phyloP scores from a whole-genome alignment of 2,329 filamentous ascomycete species.

The Didymella lethalis region DNA sequence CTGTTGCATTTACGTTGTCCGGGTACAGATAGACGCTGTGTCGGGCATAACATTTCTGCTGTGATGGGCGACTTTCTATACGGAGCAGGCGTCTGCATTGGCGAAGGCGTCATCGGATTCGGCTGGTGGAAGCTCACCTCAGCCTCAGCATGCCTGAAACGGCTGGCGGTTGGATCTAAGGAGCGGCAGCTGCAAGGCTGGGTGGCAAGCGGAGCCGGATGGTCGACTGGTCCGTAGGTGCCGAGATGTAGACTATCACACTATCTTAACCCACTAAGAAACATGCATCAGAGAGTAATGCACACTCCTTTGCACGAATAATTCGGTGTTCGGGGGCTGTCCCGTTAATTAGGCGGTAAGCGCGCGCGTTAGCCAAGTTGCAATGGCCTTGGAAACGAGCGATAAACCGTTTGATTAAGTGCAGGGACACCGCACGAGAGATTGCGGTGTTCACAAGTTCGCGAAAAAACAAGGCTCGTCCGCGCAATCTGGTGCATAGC shows the following conservation, averaged over 20 bases:
- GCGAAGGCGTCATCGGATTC: conserved; percentile 1
- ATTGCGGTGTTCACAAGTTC: conserved; percentile 35
- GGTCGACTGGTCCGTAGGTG: conserved; percentile 7
- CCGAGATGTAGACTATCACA: conserved; percentile 7
- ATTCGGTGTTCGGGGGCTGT: conserved; percentile 2
- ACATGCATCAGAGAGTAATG: conserved; percentile 16
- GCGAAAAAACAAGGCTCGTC: conserved; percentile 31
- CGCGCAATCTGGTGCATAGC: conserved; percentile 23
- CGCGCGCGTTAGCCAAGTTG: conserved; percentile 16
- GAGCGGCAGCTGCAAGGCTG: conserved; percentile 19
- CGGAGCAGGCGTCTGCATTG: not conserved
- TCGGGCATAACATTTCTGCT: too few species aligned
- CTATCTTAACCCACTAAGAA: conserved; percentile 9
- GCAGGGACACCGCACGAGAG: conserved; percentile 25
- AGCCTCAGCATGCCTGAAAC: conserved; percentile 28
- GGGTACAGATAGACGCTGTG: too few species aligned
- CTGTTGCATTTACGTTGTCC: too few species aligned
- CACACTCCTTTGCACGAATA: conserved; percentile 11
- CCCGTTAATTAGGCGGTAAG: conserved; percentile 16
- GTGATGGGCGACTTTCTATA: too few species aligned
- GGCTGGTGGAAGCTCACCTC: conserved; percentile 16
- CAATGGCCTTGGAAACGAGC: conserved; percentile 22
- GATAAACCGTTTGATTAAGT: conserved; percentile 21
- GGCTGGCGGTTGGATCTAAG: conserved; percentile 27
- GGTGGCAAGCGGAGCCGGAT: conserved; percentile 18